phyloP scores from a whole-genome alignment of 345 rosid species.

The Passiflora organensis region DNA sequence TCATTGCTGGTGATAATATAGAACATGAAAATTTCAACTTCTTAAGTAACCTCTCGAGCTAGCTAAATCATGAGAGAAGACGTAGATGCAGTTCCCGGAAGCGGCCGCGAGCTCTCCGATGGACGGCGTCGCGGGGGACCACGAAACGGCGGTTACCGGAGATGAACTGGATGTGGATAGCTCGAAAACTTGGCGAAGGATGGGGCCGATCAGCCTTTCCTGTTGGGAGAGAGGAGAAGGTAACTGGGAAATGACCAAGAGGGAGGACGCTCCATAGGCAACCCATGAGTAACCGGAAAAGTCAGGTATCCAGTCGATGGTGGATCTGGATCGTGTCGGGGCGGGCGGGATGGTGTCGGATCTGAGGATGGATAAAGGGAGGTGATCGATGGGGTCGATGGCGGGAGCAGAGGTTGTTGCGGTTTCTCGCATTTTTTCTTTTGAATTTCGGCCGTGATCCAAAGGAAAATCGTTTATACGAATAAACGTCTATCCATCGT shows the following conservation, averaged over 20 bases:
- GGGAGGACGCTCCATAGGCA: constrained; percentile 88
- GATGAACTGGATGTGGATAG: constrained; percentile 41
- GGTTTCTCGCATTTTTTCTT: constrained; percentile 36
- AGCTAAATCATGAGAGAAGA: constrained; percentile 44
- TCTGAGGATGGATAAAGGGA: constrained; percentile 54
- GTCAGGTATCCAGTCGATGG: constrained; percentile 85
- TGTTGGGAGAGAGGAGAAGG: constrained; percentile 76
- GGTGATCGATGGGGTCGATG: constrained; percentile 46
- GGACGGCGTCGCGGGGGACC: constrained; percentile 73
- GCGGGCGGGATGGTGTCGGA: constrained; percentile 68
- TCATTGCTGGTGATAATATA: too few species aligned
- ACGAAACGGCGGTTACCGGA: constrained; percentile 58
- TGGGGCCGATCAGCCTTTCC: constrained; percentile 51
- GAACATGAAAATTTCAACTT: not conserved
- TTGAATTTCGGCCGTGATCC: too few species aligned
- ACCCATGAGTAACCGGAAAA: constrained; percentile 87
- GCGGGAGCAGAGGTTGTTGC: constrained; percentile 17
- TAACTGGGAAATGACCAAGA: constrained; percentile 76
- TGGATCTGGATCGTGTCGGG: constrained; percentile 52
- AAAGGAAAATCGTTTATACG: too few species aligned
- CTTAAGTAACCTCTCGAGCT: constrained; percentile 39
- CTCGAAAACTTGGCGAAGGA: constrained; percentile 71
- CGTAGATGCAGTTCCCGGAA: constrained; percentile 44
- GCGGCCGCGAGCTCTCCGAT: constrained; percentile 80
- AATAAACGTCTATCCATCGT: too few species aligned